Conservation (phyloP, 1,139 yeast genomes). For the Pichia norvegensis region DNA sequence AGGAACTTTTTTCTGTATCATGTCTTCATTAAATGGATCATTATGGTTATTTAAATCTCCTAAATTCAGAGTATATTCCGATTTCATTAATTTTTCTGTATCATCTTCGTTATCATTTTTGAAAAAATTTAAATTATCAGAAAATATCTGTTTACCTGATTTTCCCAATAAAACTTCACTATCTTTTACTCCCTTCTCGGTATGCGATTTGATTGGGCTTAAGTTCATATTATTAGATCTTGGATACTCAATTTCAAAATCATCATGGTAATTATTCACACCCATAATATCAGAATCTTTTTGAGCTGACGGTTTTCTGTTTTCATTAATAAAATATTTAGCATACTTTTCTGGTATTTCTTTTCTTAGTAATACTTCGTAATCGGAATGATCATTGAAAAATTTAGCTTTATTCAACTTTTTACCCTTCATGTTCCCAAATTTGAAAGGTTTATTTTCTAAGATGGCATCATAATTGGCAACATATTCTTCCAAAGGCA, state of each 20-base stretch:
- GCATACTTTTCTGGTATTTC: conserved; percentile 23
- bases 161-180: conserved; percentile 21
- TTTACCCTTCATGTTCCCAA: conserved; percentile 25
- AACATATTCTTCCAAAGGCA: conserved; percentile 12
- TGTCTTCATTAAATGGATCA: background rate
- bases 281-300: background rate
- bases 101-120: background rate
- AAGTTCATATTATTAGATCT: conserved; percentile 18
- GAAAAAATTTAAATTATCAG: background rate
- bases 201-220: conserved; percentile 20
- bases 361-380: conserved; percentile 23
- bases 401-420: conserved; percentile 19
- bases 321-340: conserved; percentile 18
- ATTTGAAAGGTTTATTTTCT: conserved; percentile 22
- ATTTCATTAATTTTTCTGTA: background rate
- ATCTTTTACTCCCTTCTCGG: conserved; percentile 18
- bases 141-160: background rate
- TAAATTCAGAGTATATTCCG: conserved; percentile 4
- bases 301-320: background rate
- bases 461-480: conserved; percentile 24
- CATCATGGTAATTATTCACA: background rate
- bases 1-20: background rate
- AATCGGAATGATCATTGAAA: conserved; percentile 22
- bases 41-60: conserved; percentile 2
- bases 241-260: conserved; percentile 14